These are phyloP conservation scores for sunflower (Helianthus annuus) DNA, from an alignment of 129 eudicot species.

Conservation along the genomic window HanXRQr2.0-SUNRISE NC_035446.2:169324123-169324622, in stretches of 20 bases:
- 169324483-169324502: neutral
- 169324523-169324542: constrained; percentile 19
- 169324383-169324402: constrained; percentile 16
- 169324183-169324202: neutral
- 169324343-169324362: neutral
- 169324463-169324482: constrained; percentile 20
- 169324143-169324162: constrained; percentile 32
- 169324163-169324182: constrained; percentile 31
- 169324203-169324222: constrained; percentile 35
- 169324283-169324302: constrained; percentile 37
- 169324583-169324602: constrained; percentile 17
- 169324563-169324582: constrained; percentile 8
- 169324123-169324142: neutral
- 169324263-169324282: neutral
- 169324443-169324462: constrained; percentile 12
- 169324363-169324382: constrained; percentile 13
- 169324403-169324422: neutral
- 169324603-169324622: constrained; percentile 14
- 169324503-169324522: constrained; percentile 21
- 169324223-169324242: constrained; percentile 27
- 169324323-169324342: neutral
- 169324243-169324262: constrained; percentile 31
- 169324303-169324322: constrained; percentile 6
- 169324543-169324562: constrained; percentile 23
- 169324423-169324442: neutral